Base-by-base conservation (phyloP, 2,329 filamentous ascomycete species). In the Aureobasidium sp. region DNA sequence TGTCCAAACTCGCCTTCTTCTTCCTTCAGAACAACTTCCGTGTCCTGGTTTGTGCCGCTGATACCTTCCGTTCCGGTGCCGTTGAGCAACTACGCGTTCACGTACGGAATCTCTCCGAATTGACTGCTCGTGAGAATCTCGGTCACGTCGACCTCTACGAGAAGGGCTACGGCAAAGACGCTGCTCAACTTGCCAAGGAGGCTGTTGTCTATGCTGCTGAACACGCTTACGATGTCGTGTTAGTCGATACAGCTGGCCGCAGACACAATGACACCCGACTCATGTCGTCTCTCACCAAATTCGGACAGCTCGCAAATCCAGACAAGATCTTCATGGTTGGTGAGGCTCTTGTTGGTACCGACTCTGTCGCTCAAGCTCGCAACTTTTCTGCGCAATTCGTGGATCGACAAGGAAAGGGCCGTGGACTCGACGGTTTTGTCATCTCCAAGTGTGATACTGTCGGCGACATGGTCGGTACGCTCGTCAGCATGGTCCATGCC, bases 301-400 rank as follows among this genome's bases (percentile, higher is more conserved):
- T 99, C 73, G 93, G 91, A 65, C 96, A 96, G 73, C 89, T 97
- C 69, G 94, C 94, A 0, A 85, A 93, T 66, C 95, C 95, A 0
- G 93, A 99, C 76, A 97, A 99, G 81, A 97, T 99, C 66, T 85
- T 99, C 72, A 97, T 99, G 92, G 94, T 99, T 65, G 87, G 85
- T 65, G 88, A 89, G 82, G 94, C 94, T 9, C 83, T 99, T 29
- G 95, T 99, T 0, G 94, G 94, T 63, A 96, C 91, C 5, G 95
- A 99, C 75, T 91, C 89, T 4, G 94, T 99, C 24, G 91, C 91
- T 52, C 94, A 99, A 76, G 94, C 95, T 3, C 84, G 92, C 69
- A 97, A 97, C 77, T 99, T 99, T 79, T 97, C 97, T 72, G 85
- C 87, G 40, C 89, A 90, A 2, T 97, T 99, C 76, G 71, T 74